These are phyloP conservation scores for Pilasporangium apinafurcum DNA, from an alignment of 352 stramenopile species.

Conservation along the genomic window DNA sequence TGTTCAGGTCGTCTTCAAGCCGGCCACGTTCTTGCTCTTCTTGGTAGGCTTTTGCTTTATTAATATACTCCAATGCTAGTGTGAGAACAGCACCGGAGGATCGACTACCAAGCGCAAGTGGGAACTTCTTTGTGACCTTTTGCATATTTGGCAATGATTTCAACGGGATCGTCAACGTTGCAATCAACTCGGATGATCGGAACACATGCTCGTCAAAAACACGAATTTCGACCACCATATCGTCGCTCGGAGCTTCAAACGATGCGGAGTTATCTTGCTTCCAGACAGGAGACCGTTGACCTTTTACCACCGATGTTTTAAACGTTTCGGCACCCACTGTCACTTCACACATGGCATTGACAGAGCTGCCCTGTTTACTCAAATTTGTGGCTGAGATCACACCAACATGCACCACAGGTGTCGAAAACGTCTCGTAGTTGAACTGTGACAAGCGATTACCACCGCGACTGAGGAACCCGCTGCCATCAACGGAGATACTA, in stretches of 20 bases:
- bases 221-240: conserved; percentile 81
- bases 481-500: conserved; percentile 57
- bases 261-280: conserved; percentile 81
- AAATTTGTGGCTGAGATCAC: conserved; percentile 80
- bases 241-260: conserved; percentile 68
- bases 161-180: conserved; percentile 70
- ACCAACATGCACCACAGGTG: conserved; percentile 70
- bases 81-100: conserved; percentile 73
- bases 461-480: conserved; percentile 60
- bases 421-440: conserved; percentile 80
- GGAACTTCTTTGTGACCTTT: conserved; percentile 80
- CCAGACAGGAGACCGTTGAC: conserved; percentile 80
- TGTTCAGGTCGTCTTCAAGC: conserved; percentile 49
- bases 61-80: conserved; percentile 77
- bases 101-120: conserved; percentile 68
- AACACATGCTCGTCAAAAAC: conserved; percentile 83
- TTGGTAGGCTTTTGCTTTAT: conserved; percentile 75
- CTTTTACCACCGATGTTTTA: conserved; percentile 77
- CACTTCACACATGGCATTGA: conserved; percentile 80
- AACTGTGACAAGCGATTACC: conserved; percentile 74
- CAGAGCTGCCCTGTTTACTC: conserved; percentile 59
- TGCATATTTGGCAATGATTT: conserved; percentile 82
- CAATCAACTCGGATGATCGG: conserved; percentile 61
- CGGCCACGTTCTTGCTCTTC: conserved; percentile 60
- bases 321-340: conserved; percentile 78